These are phyloP conservation scores for Actinomortierella wolfii DNA, from an alignment of 371 early-diverging fungal species.

Conservation along the genomic window DNA sequence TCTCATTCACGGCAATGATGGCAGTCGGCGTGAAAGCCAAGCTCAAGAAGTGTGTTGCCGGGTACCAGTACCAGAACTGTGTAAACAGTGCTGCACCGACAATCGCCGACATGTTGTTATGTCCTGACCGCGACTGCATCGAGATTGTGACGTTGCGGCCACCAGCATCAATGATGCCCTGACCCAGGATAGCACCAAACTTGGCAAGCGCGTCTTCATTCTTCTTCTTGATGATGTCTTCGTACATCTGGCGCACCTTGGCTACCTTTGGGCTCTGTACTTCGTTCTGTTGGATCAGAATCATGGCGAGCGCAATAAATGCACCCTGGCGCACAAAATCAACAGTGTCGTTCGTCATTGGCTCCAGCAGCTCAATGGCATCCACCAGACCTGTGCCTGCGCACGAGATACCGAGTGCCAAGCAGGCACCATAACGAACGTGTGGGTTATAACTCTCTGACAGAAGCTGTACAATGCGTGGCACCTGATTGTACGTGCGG, in stretches of 20 bases:
- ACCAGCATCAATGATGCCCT: conserved; percentile 98
- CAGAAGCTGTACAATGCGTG: conserved; percentile 95
- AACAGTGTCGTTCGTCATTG: conserved; percentile 96
- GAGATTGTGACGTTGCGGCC: conserved; percentile 97
- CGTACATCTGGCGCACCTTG: conserved; percentile 82
- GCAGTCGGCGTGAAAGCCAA: conserved; percentile 95
- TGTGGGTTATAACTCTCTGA: conserved; percentile 98
- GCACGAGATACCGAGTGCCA: conserved; percentile 98
- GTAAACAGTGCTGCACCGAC: conserved; percentile 97
- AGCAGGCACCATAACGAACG: conserved; percentile 96
- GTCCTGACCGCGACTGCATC: conserved; percentile 87
- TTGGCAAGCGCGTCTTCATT: conserved; percentile 94
- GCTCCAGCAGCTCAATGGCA: conserved; percentile 96
- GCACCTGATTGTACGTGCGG: conserved; percentile 91
- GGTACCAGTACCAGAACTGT: conserved; percentile 99
- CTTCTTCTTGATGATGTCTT: conserved; percentile 91
- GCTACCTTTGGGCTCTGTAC: conserved; percentile 72
- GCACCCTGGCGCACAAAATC: conserved; percentile 99
- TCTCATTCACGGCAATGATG: conserved; percentile 91
- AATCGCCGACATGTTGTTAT: conserved; percentile 92
- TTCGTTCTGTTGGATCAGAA: conserved; percentile 96
- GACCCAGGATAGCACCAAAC: conserved; percentile 97
- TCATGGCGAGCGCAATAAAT: conserved; percentile 96
- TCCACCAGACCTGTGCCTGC: conserved; percentile 94
- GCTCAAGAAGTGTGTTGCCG: conserved; percentile 93